Evolutionary conservation across 164 flowering plant species (phyloP).

Genomic region (Euptelea pleiosperma): DNA sequence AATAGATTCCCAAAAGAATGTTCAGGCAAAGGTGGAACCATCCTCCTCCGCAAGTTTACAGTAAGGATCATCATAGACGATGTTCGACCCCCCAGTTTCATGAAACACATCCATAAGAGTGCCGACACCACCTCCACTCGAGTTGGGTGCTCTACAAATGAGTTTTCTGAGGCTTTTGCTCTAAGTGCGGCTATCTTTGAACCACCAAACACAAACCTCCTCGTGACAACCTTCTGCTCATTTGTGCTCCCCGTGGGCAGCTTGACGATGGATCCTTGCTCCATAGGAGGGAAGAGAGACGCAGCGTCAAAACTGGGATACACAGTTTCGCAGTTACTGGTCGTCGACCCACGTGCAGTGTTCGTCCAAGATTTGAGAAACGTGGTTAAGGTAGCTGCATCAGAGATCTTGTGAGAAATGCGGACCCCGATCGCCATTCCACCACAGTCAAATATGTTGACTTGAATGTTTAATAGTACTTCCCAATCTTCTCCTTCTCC

Average conservation of each 20-base stretch:
- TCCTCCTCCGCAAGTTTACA: conserved; percentile 11
- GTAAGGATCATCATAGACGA: conserved; percentile 16
- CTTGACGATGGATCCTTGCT: no score
- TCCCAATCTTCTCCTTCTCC: no score
- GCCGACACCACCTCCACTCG: conserved; percentile 44
- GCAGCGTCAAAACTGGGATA: neutral
- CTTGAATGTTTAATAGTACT: conserved; percentile 17
- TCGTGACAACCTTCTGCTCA: no score
- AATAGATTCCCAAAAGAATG: conserved; percentile 15
- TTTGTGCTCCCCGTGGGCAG: no score
- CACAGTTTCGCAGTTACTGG: neutral
- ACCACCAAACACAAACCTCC: conserved; percentile 41
- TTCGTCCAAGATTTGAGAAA: conserved; percentile 28
- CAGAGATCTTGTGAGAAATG: conserved; percentile 22
- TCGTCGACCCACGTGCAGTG: conserved; percentile 13
- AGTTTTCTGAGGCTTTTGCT: conserved; percentile 13
- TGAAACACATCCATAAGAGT: conserved; percentile 39
- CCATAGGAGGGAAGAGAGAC: conserved; percentile 8
- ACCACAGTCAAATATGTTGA: conserved; percentile 28
- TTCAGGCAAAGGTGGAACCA: conserved; percentile 13
- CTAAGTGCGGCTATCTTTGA: conserved; percentile 31
- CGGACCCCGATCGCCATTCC: conserved; percentile 25
- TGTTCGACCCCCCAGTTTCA: conserved; percentile 15
- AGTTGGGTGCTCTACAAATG: conserved; percentile 25
- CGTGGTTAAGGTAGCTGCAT: conserved; percentile 7